phyloP scores from a whole-genome alignment of 2,329 filamentous ascomycete species.

The Geoglossum cookeanum region DNA sequence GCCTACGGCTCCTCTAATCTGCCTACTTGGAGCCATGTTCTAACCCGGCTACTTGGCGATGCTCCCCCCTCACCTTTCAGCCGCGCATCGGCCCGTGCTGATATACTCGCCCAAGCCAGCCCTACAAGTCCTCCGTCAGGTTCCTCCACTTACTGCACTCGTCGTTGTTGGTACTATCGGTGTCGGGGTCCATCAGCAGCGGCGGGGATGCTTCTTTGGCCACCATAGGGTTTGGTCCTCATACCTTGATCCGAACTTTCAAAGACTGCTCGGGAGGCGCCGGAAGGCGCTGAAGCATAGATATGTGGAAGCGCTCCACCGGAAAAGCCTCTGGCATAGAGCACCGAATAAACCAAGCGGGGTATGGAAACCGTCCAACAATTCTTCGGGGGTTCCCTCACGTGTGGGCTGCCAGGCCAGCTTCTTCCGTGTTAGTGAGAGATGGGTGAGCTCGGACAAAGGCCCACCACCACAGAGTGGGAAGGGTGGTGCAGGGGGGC shows the following conservation, averaged over 20 bases:
- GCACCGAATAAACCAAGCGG: background rate
- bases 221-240: conserved; percentile 22
- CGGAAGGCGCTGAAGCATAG: conserved; percentile 26
- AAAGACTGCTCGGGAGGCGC: conserved; percentile 27
- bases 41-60: background rate
- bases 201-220: conserved; percentile 30
- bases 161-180: background rate
- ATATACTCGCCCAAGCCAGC: background rate
- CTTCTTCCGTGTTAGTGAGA: background rate
- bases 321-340: conserved; percentile 13
- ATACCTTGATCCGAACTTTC: conserved; percentile 23
- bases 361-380: conserved; percentile 9
- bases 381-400: conserved; percentile 7
- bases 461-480: background rate
- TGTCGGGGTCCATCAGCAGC: conserved; percentile 12
- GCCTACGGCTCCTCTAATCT: background rate
- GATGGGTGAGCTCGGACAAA: conserved; percentile 3
- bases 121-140: background rate
- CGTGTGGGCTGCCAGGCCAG: background rate
- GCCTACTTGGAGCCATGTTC: background rate
- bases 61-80: background rate
- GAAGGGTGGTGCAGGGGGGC: conserved; percentile 4
- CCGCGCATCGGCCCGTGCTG: background rate
- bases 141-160: background rate
- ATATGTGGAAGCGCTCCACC: conserved; percentile 27